Evolutionary conservation across 2,329 filamentous ascomycete genomes (phyloP), one percentile per base, ranked within the genome.

Genomic region (Colletotrichum sp.): DNA sequence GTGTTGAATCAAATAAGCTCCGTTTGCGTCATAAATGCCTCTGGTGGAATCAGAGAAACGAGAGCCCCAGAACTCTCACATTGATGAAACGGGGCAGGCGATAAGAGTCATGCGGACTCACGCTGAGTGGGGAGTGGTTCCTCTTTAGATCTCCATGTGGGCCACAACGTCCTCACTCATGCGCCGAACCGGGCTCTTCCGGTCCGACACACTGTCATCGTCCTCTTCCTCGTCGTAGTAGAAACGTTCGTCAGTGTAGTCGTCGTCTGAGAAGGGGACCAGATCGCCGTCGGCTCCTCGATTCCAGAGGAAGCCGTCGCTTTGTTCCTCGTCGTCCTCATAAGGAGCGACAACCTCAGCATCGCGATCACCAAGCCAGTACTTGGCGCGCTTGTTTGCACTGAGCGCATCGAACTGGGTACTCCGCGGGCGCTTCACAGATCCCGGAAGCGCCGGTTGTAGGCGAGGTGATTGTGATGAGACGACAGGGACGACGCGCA

Each of bases 401-500:
- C 92, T 92, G 5, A 81, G 71, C 62, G 83, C 76, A 78, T 80
- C 71, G 77, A 79, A 65, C 78, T 80, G 78, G 8, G 80, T 66
- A 7, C 83, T 82, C 55, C 83, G 78, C 30, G 84, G 81, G n/a
- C 78, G 79, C 62, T 80, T 75, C 16, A 72, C 49, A 71, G 77
- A 71, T 68, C 59, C 52, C 62, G 69, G 52, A 26, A 77, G 69
- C 57, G 74, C 83, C 77, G 67, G 82, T 79, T 60, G 77, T 69
- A 72, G 82, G 72, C 32, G 81, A 76, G 71, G 84, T 16, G 82
- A 68, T 83, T 89, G 92, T 5, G 89, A 89, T 78, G 88, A 94
- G 81, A 94, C 93, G 79, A 94, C 93, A 75, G 92, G 96, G 62
- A 98, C 92, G n/a, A 95, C 96, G 77, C 96, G 94, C 62, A 98